Evolutionary conservation across 495 filamentous ascomycete species (phyloP), one percentile per base, ranked within the genome.

Genomic region (Astrothelium subdiscretum): DNA sequence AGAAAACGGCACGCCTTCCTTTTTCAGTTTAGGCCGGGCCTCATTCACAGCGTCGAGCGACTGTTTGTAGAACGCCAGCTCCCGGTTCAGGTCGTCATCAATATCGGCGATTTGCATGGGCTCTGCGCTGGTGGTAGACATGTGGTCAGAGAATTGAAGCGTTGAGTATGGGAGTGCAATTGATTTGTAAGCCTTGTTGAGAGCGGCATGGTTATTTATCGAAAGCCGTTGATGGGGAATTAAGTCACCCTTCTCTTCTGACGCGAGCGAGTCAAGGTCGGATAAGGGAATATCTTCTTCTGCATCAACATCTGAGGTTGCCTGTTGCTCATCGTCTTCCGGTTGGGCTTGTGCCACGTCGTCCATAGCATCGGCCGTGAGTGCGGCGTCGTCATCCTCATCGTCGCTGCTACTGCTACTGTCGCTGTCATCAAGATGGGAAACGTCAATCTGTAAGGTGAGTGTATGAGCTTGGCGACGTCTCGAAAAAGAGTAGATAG

Each of bases 161-260:
- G 74, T 71, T 27, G 81, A 63, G 66, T 78, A 80, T 61, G 89
- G 83, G 65, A 89, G 72, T 54, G 78, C 73, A 69, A 98, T 91
- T 68, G 90, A 88, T 68, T 87, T 87, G 60, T 91, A 79, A 31
- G 89, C 82, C 63, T 86, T 76, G 61, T 79, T 83, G 38, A 98
- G 88, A 24, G 90, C 94, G 61, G 88, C 76, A 59, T 88, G 90
- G 78, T 98, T 98, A 81, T 98, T 97, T 78, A 97, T 97, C 51
- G 91, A 97, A 65, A 96, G 86, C 66, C 92, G 90, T 70, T 94
- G 90, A 73, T 95, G 86, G 20, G 91, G 88, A 59, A 94, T 80
- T 8, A 95, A 76, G 68, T 96, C 92, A 69, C 87, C 90, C 67
- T 85, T 86, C 63, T 94, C 90, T 68, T 89, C 87, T 27, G 86